These are phyloP conservation scores for Sugiyamaella castrensis DNA, from an alignment of 1,139 yeast species.

Conservation along the genomic window DNA sequence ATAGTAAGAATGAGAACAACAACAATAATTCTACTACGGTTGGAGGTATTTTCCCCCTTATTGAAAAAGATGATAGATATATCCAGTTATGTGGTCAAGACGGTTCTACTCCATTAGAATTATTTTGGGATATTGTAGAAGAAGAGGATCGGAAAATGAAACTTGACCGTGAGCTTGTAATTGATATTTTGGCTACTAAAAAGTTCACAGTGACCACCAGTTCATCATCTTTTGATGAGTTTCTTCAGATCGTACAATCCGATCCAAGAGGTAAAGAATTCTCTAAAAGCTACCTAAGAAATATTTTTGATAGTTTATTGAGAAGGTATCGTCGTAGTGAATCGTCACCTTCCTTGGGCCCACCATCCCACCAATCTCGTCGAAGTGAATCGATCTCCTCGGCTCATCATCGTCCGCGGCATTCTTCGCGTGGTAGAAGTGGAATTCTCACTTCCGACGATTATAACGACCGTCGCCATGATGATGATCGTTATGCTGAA, in stretches of 20 bases:
- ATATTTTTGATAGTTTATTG: slow-evolving; percentile 15
- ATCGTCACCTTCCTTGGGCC: too few relatives aligned
- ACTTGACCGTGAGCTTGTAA: slow-evolving; percentile 59
- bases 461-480: slow-evolving; percentile 2
- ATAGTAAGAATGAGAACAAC: too few relatives aligned
- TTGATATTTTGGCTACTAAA: slow-evolving; percentile 47
- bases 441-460: too few relatives aligned
- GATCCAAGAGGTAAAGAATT: slow-evolving; percentile 22
- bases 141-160: slow-evolving; percentile 55
- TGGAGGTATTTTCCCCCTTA: slow-evolving; percentile 40
- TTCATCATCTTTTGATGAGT: slow-evolving; percentile 25
- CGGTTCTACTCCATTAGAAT: slow-evolving; percentile 77
- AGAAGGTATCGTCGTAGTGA: not conserved
- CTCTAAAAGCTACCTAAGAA: slow-evolving; percentile 13
- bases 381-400: too few relatives aligned
- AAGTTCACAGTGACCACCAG: not conserved
- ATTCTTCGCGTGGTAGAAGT: too few relatives aligned
- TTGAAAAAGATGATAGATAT: slow-evolving; percentile 61
- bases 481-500: slow-evolving; percentile 34
- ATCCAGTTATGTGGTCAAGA: slow-evolving; percentile 65
- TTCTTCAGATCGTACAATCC: slow-evolving; percentile 24
- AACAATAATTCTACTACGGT: not conserved
- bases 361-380: too few relatives aligned
- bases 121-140: slow-evolving; percentile 74
- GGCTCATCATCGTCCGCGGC: too few relatives aligned